phyloP scores from a whole-genome alignment of 83 land plant species.

The Thuja plicata region DNA sequence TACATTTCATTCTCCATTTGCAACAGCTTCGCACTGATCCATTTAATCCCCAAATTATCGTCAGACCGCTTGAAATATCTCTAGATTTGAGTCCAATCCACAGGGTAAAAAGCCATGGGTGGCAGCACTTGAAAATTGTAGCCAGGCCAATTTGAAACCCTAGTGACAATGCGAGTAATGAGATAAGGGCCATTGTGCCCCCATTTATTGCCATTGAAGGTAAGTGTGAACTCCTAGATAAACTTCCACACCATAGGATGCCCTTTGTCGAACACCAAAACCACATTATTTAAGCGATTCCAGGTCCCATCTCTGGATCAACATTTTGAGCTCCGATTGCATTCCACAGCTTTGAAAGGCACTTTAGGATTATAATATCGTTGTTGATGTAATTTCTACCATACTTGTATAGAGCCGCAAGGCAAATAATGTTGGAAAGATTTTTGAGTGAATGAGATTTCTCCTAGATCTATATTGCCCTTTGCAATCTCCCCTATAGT shows the following conservation, averaged over 20 bases:
- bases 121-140: constrained; percentile 48
- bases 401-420: constrained; percentile 60
- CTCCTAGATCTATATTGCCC: constrained; percentile 58
- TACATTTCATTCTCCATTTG: constrained; percentile 40
- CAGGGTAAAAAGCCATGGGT: constrained; percentile 73
- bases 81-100: constrained; percentile 53
- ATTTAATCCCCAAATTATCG: constrained; percentile 19
- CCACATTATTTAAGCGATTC: constrained; percentile 82
- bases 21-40: constrained; percentile 46
- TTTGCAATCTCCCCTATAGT: too few relatives aligned
- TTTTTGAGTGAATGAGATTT: constrained; percentile 63
- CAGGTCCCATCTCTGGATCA: constrained; percentile 46
- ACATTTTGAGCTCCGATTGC: constrained; percentile 66
- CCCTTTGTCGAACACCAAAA: constrained; percentile 63
- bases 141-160: constrained; percentile 18
- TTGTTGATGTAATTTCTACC: constrained; percentile 72
- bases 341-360: constrained; percentile 46
- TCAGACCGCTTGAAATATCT: constrained; percentile 39
- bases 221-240: constrained; percentile 68
- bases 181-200: constrained; percentile 47
- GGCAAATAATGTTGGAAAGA: constrained; percentile 68
- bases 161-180: constrained; percentile 57
- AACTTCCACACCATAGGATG: constrained; percentile 62
- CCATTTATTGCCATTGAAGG: constrained; percentile 88
- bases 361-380: constrained; percentile 58